phyloP scores from a whole-genome alignment of 2,329 filamentous ascomycete genomes.

The Cladosporium sp. region DNA sequence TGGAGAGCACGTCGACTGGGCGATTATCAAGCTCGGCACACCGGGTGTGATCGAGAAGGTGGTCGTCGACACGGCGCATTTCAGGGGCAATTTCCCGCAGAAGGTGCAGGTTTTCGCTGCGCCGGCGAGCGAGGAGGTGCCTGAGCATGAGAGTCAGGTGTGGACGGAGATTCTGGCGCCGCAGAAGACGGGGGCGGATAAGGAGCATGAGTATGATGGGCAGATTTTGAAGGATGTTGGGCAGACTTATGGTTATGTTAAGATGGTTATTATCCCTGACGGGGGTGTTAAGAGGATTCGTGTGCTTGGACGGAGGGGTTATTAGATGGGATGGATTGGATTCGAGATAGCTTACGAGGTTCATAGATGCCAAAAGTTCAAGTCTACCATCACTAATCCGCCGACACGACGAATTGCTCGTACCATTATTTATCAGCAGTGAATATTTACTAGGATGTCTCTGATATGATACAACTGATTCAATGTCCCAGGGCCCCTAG shows the following conservation, averaged over 20 bases:
- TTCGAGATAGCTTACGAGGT: background rate
- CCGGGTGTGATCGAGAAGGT: conserved; percentile 66
- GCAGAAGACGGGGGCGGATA: conserved; percentile 71
- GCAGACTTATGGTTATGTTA: conserved; percentile 75
- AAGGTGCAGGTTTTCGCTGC: conserved; percentile 67
- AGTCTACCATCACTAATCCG: background rate
- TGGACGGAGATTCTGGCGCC: conserved; percentile 69
- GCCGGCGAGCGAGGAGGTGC: conserved; percentile 57
- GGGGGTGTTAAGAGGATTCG: conserved; percentile 88
- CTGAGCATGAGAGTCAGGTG: conserved; percentile 58
- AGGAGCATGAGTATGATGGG: conserved; percentile 65
- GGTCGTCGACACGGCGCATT: conserved; percentile 79
- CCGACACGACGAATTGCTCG: background rate
- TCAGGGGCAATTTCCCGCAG: conserved; percentile 81
- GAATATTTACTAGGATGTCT: too few species aligned
- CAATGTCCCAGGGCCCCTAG: too few species aligned
- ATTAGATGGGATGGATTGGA: background rate
- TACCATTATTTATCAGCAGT: too few species aligned
- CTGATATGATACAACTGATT: too few species aligned
- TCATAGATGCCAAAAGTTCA: background rate
- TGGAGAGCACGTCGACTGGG: conserved; percentile 76
- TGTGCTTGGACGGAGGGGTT: conserved; percentile 65
- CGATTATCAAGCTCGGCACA: conserved; percentile 72
- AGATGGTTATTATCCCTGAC: conserved; percentile 90
- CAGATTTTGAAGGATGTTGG: conserved; percentile 47